These are phyloP conservation scores for Arthrobotrys conoides DNA, from an alignment of 2,329 filamentous ascomycete species.

Conservation along the genomic window DNA sequence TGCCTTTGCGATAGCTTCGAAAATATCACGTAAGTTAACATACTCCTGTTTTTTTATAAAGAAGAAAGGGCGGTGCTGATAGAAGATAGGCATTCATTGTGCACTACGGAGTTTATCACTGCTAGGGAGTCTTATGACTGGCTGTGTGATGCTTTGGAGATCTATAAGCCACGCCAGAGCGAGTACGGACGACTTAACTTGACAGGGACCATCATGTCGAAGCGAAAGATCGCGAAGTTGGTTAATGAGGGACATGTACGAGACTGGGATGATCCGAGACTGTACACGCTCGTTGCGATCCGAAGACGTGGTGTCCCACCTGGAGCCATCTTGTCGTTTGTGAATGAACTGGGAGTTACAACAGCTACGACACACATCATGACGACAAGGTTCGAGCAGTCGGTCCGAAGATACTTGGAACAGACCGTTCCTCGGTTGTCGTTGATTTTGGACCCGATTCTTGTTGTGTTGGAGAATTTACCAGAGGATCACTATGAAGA, in stretches of 20 bases:
- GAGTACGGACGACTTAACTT: conserved; percentile 85
- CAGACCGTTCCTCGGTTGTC: conserved; percentile 88
- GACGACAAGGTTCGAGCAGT: conserved; percentile 85
- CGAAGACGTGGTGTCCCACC: conserved; percentile 88
- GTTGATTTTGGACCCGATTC: conserved; percentile 88
- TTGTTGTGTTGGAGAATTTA: conserved; percentile 84
- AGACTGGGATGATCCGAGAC: conserved; percentile 90
- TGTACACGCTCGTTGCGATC: conserved; percentile 88
- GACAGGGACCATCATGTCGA: conserved; percentile 86
- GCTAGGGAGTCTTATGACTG: conserved; percentile 91
- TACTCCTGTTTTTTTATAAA: not conserved
- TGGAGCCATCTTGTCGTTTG: conserved; percentile 87
- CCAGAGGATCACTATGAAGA: conserved; percentile 77
- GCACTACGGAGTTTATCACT: conserved; percentile 91
- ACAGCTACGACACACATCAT: conserved; percentile 85
- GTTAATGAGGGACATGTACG: conserved; percentile 84
- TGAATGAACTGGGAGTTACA: conserved; percentile 91
- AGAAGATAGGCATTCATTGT: conserved; percentile 80
- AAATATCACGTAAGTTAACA: conserved; percentile 75
- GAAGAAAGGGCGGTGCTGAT: conserved; percentile 17
- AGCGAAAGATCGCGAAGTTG: conserved; percentile 84
- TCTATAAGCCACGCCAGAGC: conserved; percentile 94
- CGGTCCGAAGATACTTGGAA: conserved; percentile 87
- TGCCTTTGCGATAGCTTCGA: conserved; percentile 94
- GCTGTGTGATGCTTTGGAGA: conserved; percentile 83